Evolutionary conservation across 352 stramenopile species (phyloP).

Genomic region (Pythium folliculosum): DNA sequence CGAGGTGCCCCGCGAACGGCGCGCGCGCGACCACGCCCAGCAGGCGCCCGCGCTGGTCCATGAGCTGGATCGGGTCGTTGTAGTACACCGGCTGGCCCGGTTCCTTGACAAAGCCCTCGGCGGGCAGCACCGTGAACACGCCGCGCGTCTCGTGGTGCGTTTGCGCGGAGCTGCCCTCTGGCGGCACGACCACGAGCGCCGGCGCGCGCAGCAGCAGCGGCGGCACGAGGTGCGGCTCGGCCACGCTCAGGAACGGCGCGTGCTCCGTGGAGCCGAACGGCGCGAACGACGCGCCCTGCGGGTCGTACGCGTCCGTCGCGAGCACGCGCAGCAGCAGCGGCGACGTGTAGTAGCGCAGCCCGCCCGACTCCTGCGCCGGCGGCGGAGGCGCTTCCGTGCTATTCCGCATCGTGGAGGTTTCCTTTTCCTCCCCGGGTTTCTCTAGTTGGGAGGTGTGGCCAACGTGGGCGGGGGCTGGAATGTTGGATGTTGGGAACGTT

Average conservation of each 20-base stretch:
- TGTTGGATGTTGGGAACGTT: too few relatives aligned
- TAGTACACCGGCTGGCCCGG: conserved; percentile 43
- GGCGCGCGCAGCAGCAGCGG: conserved; percentile 31
- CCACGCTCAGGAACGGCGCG: conserved; percentile 31
- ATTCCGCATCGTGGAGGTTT: background rate
- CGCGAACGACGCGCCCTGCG: conserved; percentile 22
- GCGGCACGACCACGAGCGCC: conserved; percentile 32
- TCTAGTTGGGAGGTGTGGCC: background rate
- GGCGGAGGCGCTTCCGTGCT: background rate
- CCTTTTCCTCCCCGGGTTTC: background rate
- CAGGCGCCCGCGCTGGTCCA: conserved; percentile 34
- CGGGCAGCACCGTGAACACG: conserved; percentile 40
- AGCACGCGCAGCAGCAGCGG: conserved; percentile 36
- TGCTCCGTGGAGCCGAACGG: conserved; percentile 9
- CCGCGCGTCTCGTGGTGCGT: conserved; percentile 17
- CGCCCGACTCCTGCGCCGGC: conserved; percentile 32
- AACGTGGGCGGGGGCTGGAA: too few relatives aligned
- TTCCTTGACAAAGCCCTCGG: conserved; percentile 44
- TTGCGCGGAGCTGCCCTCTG: background rate
- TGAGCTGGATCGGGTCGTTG: conserved; percentile 42
- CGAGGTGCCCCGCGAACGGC: conserved; percentile 34
- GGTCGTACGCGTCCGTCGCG: conserved; percentile 25
- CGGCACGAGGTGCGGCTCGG: conserved; percentile 19
- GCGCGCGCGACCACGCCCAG: conserved; percentile 33
- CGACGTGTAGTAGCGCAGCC: conserved; percentile 41